Percentiles rank a stretch among this genome's conserved stretches.
phyloP scores from a whole-genome alignment of 306 rosid species.

The Vigna unguiculata region DNA sequence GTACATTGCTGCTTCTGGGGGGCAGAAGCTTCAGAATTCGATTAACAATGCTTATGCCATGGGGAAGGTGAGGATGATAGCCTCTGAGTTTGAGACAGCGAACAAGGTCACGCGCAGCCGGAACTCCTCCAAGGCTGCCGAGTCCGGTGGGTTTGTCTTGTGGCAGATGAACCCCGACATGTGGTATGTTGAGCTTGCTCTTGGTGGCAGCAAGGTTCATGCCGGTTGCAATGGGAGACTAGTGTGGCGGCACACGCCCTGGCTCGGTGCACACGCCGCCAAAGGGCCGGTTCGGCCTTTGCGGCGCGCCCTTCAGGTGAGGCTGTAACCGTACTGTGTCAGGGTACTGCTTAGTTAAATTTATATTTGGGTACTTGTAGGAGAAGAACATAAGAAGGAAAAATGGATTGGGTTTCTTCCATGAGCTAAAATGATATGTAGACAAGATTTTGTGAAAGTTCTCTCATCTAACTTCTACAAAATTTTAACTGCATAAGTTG shows the following conservation, averaged over 20 bases:
- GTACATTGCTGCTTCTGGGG: constrained; percentile 94
- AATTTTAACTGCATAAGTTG: neutral
- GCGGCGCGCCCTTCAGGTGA: constrained; percentile 95
- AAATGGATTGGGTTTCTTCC: neutral
- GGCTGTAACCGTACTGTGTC: neutral
- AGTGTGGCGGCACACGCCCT: constrained; percentile 99
- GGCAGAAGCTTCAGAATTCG: constrained; percentile 86
- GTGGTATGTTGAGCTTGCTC: constrained; percentile 99
- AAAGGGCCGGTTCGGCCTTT: constrained; percentile 98
- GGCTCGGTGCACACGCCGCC: constrained; percentile 99
- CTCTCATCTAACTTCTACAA: neutral
- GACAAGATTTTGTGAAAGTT: neutral
- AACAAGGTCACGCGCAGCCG: constrained; percentile 75
- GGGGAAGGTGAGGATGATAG: constrained; percentile 98
- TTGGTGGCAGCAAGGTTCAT: constrained; percentile 97
- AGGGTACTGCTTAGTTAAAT: neutral
- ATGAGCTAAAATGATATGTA: neutral
- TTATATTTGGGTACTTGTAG: neutral
- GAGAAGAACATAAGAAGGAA: neutral
- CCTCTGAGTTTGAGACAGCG: constrained; percentile 94
- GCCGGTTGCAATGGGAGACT: constrained; percentile 98
- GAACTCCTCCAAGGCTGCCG: constrained; percentile 84
- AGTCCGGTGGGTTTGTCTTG: constrained; percentile 92
- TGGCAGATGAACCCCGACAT: constrained; percentile 99
- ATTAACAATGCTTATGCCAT: constrained; percentile 89